These are phyloP conservation scores for Botryosphaeria agaves DNA, from an alignment of 2,329 filamentous ascomycete species.

Conservation along the genomic window DNA sequence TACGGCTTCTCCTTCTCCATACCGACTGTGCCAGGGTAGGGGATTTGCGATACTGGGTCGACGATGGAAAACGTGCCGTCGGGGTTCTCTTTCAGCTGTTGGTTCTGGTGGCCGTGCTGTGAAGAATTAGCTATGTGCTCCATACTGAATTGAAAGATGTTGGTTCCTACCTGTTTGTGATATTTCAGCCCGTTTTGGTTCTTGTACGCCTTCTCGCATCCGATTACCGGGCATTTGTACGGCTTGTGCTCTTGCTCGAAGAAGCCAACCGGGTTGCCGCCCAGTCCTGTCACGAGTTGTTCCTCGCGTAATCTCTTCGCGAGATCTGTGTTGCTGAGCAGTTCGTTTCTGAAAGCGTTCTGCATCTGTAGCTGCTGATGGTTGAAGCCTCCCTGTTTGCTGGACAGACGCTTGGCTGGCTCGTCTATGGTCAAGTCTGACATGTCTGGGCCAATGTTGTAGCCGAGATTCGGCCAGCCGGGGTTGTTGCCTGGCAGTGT, in stretches of 20 bases:
- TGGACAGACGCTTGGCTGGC: conserved; percentile 84
- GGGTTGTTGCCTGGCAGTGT: conserved; percentile 18
- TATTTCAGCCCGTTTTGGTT: conserved; percentile 98
- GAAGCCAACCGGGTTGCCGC: conserved; percentile 21
- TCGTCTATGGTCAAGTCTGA: conserved; percentile 55
- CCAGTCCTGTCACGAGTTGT: conserved; percentile 39
- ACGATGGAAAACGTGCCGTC: conserved; percentile 98
- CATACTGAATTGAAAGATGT: conserved; percentile 11
- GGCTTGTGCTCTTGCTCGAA: conserved; percentile 87
- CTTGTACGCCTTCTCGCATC: conserved; percentile 98
- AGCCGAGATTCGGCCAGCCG: conserved; percentile 30
- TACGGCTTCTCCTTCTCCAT: conserved; percentile 99
- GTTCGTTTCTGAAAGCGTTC: conserved; percentile 50
- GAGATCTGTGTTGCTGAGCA: conserved; percentile 64
- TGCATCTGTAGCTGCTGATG: conserved; percentile 49
- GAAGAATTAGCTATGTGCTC: conserved; percentile 1
- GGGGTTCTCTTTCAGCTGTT: conserved; percentile 89
- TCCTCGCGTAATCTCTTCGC: conserved; percentile 48
- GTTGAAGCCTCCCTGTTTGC: conserved; percentile 53
- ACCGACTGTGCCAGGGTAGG: conserved; percentile 90
- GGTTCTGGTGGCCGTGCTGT: conserved; percentile 83
- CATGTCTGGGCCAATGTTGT: conserved; percentile 35
- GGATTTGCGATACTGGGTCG: conserved; percentile 83
- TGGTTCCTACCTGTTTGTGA: conserved; percentile 44
- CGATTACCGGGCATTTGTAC: conserved; percentile 93